Evolutionary conservation across 106 monocot species (phyloP), one percentile per base, ranked within the genome.

Genomic region (Vanilla planifolia): DNA sequence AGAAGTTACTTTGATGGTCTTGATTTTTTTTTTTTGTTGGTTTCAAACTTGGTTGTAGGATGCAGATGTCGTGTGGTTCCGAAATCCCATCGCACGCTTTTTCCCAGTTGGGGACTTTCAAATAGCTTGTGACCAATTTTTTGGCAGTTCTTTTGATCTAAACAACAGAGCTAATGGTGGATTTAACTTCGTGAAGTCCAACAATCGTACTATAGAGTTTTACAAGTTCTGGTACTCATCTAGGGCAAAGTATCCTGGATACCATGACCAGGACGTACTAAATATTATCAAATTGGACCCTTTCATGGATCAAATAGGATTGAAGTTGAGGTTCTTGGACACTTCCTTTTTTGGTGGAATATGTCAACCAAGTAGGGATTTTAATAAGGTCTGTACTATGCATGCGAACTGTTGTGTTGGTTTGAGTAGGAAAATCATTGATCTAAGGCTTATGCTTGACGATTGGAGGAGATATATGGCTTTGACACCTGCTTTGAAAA

Each of bases 381-480:
- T 70, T 40, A 70, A 70, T 37, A 14, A 55, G 33, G 62, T 62
- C 40, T 71, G 71, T 20, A 71, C 71, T 9, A 71, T 71, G 71
- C 71, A 62, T 62, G 62, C 71, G 21, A 71, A 71, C 55, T 71
- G 61, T 42, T 63, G 62, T 63, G 44, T 71, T 55, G 71, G 71
- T 9, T 43, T 71, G 33, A 24, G 43, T n/a, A 41, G 62, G 8
- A 71, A 71, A 40, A 62, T 71, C 21, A 48, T 43, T 63, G 71
- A 62, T 34, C 37, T 63, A 28, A 29, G 24, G 17, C 42, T 63
- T 20, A 71, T 71, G 62, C 71, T 71, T 55, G 53, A 71, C 14
- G 53, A 71, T 42, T 71, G 61, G 62, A 62, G 55, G 25, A 43
- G 5, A 1, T 71, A 52, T 62, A 62, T 63, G 62, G 61, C 52